phyloP scores from a whole-genome alignment of 352 stramenopile species.

The Phytophthora kernoviae region DNA sequence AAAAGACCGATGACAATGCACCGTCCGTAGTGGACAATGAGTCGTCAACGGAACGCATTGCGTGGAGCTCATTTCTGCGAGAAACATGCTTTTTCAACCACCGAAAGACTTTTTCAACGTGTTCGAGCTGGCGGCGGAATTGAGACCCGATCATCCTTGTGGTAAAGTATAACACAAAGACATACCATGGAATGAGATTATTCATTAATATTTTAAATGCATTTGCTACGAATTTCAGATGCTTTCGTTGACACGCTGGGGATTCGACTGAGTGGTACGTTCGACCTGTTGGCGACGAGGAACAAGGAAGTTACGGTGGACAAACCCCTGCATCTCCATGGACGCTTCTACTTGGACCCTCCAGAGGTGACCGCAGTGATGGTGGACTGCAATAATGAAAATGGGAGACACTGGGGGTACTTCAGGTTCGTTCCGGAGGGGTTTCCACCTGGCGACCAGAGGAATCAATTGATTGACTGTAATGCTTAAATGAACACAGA shows the following conservation, averaged over 20 bases:
- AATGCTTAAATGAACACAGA: no score
- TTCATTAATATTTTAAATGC: not conserved
- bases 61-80: conserved; percentile 49
- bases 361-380: conserved; percentile 54
- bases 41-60: conserved; percentile 2
- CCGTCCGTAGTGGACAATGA: no score
- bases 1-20: no score
- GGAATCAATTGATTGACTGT: no score
- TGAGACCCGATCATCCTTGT: conserved; percentile 35
- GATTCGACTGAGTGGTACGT: conserved; percentile 49
- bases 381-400: conserved; percentile 14
- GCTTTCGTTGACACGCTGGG: conserved; percentile 52
- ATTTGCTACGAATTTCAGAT: no score
- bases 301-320: conserved; percentile 23
- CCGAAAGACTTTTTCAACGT: conserved; percentile 52
- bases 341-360: conserved; percentile 54
- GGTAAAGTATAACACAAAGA: conserved; percentile 39
- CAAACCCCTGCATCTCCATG: conserved; percentile 59
- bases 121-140: conserved; percentile 41
- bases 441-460: no score
- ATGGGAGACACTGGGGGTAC: conserved; percentile 55
- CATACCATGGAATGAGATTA: not conserved
- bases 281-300: conserved; percentile 45
- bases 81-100: conserved; percentile 35
- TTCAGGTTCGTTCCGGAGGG: no score